Base-by-base conservation (phyloP, 148 eudicot genomes). In the Pouteria glomerata region DNA sequence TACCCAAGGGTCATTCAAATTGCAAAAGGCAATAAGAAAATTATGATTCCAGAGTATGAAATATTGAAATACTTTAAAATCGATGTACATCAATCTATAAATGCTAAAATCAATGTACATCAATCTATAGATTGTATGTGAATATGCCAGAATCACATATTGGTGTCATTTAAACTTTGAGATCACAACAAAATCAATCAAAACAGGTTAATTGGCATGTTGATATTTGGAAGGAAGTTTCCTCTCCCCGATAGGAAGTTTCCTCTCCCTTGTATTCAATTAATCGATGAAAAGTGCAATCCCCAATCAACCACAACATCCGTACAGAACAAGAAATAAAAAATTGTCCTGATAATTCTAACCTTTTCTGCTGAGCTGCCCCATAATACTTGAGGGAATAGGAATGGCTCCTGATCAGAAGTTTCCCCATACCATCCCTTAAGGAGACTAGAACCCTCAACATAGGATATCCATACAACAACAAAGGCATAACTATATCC, bases 211-310 rank as follows among this genome's bases (percentile, higher is more conserved):
- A 68, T 53, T 14, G 11, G 29, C 14, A 26, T 7, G 18, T 44
- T 44, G 34, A 44, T 21, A 44, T 24, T 34, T 65, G 34, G 69
- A 65, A 65, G 69, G 55, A 65, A 29, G 55, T 65, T 44, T 65
- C 69, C 37, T n/a, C n/a, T n/a, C n/a, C n/a, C n/a, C n/a, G n/a
- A n/a, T n/a, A n/a, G n/a, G n/a, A n/a, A n/a, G n/a, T n/a, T n/a
- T n/a, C n/a, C n/a, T n/a, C n/a, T n/a, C n/a, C n/a, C n/a, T 26
- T 3, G 4, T 0, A 7, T 45, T 53, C 29, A 53, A 8, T 53
- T 0, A 21, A 29, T 21, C 3, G 29, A 53, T 53, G 57, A 24
- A 37, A 18, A 39, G 15, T 3, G 3, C 15, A 26, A 39, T 26
- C 5, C 63, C 52, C 63, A 57, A 23, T 39, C 33, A 26, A 29